These are phyloP conservation scores for Effrenium voratum DNA, from an alignment of 73 alveolate species.

Conservation along the genomic window DNA sequence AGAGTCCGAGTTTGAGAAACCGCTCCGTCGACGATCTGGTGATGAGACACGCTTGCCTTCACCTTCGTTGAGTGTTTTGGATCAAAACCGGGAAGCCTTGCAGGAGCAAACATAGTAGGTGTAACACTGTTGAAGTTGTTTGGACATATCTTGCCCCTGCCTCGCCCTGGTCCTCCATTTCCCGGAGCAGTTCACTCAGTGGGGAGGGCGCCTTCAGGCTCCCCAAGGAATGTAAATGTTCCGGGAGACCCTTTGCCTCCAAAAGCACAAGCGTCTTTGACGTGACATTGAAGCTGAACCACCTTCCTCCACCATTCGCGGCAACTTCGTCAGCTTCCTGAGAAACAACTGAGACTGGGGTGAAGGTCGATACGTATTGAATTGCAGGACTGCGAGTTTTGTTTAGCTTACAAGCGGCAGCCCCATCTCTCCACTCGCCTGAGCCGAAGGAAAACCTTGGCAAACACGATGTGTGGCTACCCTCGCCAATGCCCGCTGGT, in stretches of 20 bases:
- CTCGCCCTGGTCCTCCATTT: constrained; percentile 15
- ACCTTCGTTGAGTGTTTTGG: neutral
- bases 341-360: neutral
- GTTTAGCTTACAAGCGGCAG: no score
- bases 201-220: neutral
- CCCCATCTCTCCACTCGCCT: constrained; percentile 11
- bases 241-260: neutral
- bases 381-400: no score
- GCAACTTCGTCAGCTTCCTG: neutral
- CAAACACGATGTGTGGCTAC: no score
- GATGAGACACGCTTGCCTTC: neutral
- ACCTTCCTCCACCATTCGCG: neutral
- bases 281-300: neutral
- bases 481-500: no score
- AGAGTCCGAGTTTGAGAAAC: neutral
- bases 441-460: constrained; percentile 5
- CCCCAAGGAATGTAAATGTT: neutral
- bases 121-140: no score
- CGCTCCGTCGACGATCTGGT: neutral
- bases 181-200: neutral
- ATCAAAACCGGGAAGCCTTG: no score
- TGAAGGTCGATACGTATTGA: no score
- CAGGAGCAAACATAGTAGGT: no score
- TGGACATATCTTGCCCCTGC: no score
- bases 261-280: neutral